Percentiles rank a stretch among this genome's conserved stretches.
Conservation (phyloP, 2,329 filamentous ascomycete genomes). For the Didymella pinodella region DNA sequence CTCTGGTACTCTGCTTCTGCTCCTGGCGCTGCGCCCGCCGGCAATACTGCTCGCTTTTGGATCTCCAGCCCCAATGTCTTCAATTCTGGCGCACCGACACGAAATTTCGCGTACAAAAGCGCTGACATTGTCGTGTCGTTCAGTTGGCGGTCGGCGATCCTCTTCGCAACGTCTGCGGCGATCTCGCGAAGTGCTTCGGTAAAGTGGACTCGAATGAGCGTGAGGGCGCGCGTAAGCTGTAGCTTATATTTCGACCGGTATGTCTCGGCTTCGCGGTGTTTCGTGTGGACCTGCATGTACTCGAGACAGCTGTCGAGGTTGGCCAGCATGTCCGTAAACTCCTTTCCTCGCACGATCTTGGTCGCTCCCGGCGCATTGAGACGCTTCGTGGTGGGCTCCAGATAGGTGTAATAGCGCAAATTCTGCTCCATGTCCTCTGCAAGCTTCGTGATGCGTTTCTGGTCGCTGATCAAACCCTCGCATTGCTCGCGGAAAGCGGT, state of each 20-base stretch:
- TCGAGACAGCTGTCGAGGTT: conserved; percentile 89
- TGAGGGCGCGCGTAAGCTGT: conserved; percentile 74
- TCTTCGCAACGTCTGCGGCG: conserved; percentile 67
- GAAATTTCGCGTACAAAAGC: conserved; percentile 74
- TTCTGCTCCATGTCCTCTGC: conserved; percentile 88
- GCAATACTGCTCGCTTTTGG: conserved; percentile 69
- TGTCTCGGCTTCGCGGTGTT: conserved; percentile 84
- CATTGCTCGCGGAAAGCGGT: conserved; percentile 93
- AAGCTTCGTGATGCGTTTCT: conserved; percentile 78
- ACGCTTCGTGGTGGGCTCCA: conserved; percentile 87
- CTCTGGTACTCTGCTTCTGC: conserved; percentile 71
- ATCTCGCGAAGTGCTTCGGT: conserved; percentile 69
- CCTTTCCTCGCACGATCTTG: conserved; percentile 81
- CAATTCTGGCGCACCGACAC: conserved; percentile 70
- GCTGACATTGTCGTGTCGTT: conserved; percentile 77
- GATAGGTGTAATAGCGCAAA: conserved; percentile 91
- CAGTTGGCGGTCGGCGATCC: conserved; percentile 70
- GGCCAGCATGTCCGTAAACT: conserved; percentile 86
- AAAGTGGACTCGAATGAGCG: conserved; percentile 72
- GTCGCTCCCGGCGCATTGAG: conserved; percentile 92
- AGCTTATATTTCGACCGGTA: conserved; percentile 89
- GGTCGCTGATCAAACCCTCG: conserved; percentile 83
- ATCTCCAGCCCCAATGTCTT: conserved; percentile 73
- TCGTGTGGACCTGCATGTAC: conserved; percentile 87
- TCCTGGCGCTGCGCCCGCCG: conserved; percentile 65